A percentile compares a stretch with the other conserved stretches of the same genome.
Conservation (phyloP, 495 filamentous ascomycete species). For the Tuber umbilicatum region DNA sequence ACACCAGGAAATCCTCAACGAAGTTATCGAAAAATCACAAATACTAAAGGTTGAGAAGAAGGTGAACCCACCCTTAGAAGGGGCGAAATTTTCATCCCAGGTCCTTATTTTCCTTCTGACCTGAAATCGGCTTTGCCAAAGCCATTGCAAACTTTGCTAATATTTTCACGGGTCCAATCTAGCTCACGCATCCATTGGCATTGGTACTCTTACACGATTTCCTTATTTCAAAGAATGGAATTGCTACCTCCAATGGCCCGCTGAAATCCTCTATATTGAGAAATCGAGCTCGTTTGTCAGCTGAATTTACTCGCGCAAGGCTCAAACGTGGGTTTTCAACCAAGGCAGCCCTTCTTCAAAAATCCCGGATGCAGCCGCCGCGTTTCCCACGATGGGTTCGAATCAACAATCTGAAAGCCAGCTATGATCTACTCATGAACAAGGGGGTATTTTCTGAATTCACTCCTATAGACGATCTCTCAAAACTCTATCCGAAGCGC, state of each 20-base stretch:
- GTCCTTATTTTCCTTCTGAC: neutral
- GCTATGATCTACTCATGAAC: conserved; percentile 18
- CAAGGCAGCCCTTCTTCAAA: conserved; percentile 54
- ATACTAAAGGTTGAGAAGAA: conserved; percentile 71
- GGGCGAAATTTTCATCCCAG: conserved; percentile 1
- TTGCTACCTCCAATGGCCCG: conserved; percentile 70
- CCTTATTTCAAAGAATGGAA: conserved; percentile 69
- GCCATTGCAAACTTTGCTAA: neutral
- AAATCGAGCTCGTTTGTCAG: conserved; percentile 71
- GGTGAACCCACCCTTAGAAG: conserved; percentile 48
- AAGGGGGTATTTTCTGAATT: conserved; percentile 19
- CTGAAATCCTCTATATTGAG: conserved; percentile 64
- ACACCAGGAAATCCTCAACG: conserved; percentile 79
- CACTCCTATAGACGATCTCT: conserved; percentile 16
- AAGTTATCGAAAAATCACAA: conserved; percentile 71
- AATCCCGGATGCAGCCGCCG: conserved; percentile 19
- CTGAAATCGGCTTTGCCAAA: neutral
- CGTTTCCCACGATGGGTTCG: conserved; percentile 78
- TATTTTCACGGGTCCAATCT: conserved; percentile 16
- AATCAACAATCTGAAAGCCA: conserved; percentile 64
- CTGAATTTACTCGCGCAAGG: conserved; percentile 74
- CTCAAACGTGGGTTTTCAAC: conserved; percentile 62
- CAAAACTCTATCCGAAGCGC: conserved; percentile 10
- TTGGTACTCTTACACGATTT: conserved; percentile 82
- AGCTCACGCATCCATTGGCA: conserved; percentile 76